Evolutionary conservation across 192 early-diverging fungal genomes (phyloP).

Genomic region (Umbelopsis sp.): DNA sequence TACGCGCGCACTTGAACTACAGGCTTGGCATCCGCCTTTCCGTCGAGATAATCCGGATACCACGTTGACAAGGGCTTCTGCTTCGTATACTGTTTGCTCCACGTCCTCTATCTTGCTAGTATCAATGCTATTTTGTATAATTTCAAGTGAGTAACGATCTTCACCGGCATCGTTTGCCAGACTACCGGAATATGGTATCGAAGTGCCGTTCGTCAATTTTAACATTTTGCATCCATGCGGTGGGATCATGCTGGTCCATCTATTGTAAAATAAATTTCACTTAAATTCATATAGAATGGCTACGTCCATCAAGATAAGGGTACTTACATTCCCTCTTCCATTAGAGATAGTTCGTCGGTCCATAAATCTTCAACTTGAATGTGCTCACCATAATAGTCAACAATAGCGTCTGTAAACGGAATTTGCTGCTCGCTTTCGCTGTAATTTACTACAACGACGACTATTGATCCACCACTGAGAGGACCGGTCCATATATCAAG

Average conservation of each 20-base stretch:
- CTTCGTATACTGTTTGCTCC: background rate
- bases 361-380: slow-evolving; percentile 13
- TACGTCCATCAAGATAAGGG: too few relatives aligned
- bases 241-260: background rate
- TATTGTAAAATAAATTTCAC: background rate
- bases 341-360: background rate
- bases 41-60: slow-evolving; percentile 3
- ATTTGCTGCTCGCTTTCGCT: background rate
- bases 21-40: slow-evolving; percentile 6
- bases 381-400: slow-evolving; percentile 2
- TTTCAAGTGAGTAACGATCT: background rate
- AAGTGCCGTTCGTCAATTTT: background rate
- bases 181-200: background rate
- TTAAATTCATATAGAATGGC: background rate
- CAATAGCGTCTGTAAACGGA: background rate
- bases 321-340: background rate
- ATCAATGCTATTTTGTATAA: background rate
- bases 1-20: background rate
- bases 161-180: background rate
- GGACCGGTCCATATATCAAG: slow-evolving; percentile 7
- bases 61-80: background rate
- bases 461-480: background rate
- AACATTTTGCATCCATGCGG: background rate
- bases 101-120: background rate
- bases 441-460: background rate